Percentiles rank a stretch among this genome's conserved stretches.
phyloP scores from a whole-genome alignment of 768 basidiomycete genomes.

The Lactarius evosmus region DNA sequence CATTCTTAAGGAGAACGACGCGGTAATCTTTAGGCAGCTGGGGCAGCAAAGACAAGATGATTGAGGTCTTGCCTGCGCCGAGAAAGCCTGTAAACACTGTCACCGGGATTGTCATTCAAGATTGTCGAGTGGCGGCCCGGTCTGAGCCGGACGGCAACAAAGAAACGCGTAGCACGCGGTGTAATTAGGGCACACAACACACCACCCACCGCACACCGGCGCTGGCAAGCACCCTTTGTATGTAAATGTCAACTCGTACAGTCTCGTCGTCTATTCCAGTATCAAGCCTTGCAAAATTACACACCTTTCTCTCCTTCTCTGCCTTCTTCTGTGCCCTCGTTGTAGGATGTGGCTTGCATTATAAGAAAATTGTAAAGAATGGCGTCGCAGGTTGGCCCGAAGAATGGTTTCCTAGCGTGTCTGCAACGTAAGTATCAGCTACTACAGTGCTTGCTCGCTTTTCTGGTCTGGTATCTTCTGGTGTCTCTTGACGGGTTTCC shows the following conservation, averaged over 20 bases:
- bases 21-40: slow-evolving; percentile 83
- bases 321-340: slow-evolving; percentile 66
- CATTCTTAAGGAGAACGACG: slow-evolving; percentile 91
- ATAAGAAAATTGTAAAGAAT: slow-evolving; percentile 83
- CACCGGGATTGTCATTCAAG: slow-evolving; percentile 58
- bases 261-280: slow-evolving; percentile 39
- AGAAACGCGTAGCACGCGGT: no score
- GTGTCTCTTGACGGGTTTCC: background rate
- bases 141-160: background rate
- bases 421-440: slow-evolving; percentile 58
- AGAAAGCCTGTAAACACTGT: slow-evolving; percentile 96
- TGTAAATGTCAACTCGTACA: background rate
- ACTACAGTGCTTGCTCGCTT: background rate
- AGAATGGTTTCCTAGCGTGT: slow-evolving; percentile 91
- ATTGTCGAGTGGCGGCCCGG: background rate
- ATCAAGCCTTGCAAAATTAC: slow-evolving; percentile 54
- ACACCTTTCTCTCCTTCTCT: slow-evolving; percentile 60
- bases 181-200: no score
- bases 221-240: no score
- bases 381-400: slow-evolving; percentile 76
- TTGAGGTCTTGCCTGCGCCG: slow-evolving; percentile 74
- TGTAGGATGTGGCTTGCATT: slow-evolving; percentile 68
- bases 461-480: background rate
- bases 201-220: no score
- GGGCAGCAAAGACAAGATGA: slow-evolving; percentile 80